These are phyloP conservation scores for Cryptococcus hybrid DNA, from an alignment of 1,284 basidiomycete species.

Conservation along the genomic window DNA sequence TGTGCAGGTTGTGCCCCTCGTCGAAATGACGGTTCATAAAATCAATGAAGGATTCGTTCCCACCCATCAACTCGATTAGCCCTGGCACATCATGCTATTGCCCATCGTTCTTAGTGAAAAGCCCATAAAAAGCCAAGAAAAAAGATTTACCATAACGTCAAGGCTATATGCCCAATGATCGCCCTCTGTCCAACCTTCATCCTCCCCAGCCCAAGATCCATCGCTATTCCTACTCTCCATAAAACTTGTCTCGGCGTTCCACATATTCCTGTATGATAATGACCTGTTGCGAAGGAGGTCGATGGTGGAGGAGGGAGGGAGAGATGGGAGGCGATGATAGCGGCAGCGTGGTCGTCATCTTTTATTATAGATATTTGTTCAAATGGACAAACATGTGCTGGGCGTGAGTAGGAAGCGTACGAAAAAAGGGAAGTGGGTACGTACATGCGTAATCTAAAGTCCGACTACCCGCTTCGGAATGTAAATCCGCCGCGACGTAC, in stretches of 20 bases:
- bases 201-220: constrained; percentile 69
- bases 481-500: constrained; percentile 75
- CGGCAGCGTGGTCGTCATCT: constrained; percentile 77
- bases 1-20: constrained; percentile 77
- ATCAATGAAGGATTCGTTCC: constrained; percentile 58
- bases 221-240: constrained; percentile 73
- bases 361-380: constrained; percentile 3
- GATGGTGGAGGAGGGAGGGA: background rate
- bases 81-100: constrained; percentile 58
- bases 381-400: too few relatives aligned
- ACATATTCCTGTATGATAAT: constrained; percentile 61
- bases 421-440: constrained; percentile 21
- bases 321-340: constrained; percentile 55
- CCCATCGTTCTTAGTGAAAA: too few relatives aligned
- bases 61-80: constrained; percentile 64
- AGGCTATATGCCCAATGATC: constrained; percentile 82
- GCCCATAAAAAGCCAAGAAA: background rate
- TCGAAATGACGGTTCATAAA: constrained; percentile 73
- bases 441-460: constrained; percentile 75
- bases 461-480: constrained; percentile 72
- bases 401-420: background rate
- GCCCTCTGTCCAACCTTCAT: constrained; percentile 74
- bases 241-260: constrained; percentile 68
- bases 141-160: constrained; percentile 55
- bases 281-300: constrained; percentile 60